A percentile compares a stretch with the other conserved stretches of the same genome.
phyloP scores from a whole-genome alignment of 2,329 filamentous ascomycete genomes.

The Aspergillus persii region DNA sequence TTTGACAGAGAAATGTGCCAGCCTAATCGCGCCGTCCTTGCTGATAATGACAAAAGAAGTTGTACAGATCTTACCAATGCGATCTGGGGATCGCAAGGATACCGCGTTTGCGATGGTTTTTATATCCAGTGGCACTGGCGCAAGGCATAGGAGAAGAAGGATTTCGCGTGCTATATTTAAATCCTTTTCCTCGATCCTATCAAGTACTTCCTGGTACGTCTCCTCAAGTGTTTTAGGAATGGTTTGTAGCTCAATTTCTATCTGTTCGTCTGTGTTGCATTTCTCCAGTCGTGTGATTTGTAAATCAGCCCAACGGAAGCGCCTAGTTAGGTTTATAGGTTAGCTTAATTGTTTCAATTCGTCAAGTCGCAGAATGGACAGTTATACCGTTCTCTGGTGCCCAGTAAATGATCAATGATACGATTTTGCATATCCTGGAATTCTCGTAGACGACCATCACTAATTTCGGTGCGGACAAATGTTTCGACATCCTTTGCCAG shows the following conservation, averaged over 20 bases:
- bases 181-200: neutral
- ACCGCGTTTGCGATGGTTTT: neutral
- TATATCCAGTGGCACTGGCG: neutral
- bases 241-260: neutral
- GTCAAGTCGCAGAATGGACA: no score
- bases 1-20: neutral
- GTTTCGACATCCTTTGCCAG: neutral
- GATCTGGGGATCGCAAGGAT: neutral
- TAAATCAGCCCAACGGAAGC: constrained; percentile 3
- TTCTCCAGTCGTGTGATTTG: neutral
- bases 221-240: neutral
- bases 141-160: neutral
- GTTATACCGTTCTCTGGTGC: neutral
- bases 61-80: neutral
- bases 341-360: neutral
- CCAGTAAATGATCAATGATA: neutral
- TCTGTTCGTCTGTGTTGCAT: neutral
- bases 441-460: neutral
- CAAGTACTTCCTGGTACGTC: neutral
- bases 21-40: neutral
- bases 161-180: neutral
- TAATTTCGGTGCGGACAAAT: neutral
- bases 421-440: neutral
- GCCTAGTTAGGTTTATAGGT: neutral
- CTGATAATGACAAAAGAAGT: neutral